Evolutionary conservation across 345 rosid species (phyloP), one percentile per base, ranked within the genome.

Genomic region (Draba incana): DNA sequence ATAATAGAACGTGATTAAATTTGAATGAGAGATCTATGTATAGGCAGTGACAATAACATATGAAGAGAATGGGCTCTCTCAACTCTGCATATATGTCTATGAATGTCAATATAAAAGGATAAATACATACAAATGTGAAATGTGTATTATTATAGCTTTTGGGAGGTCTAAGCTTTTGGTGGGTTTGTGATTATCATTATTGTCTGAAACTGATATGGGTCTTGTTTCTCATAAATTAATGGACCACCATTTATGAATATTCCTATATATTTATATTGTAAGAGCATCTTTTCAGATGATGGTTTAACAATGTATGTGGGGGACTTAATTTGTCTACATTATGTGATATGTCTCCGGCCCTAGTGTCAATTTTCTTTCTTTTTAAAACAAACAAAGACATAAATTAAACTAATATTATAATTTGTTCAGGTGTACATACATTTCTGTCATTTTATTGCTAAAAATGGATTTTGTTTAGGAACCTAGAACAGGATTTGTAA

Each of bases 181-280:
- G 66, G 77, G 67, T 73, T 33, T 58, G 49, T 43, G 56, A 66
- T 66, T 66, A 66, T 73, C 72, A 73, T 73, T 73, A 52, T 59
- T 73, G 72, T 66, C 77, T 73, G 72, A 51, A 73, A 66, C 77
- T 66, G 68, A 73, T 58, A 73, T 73, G 72, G 77, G 77, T 73
- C 67, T 66, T 73, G 72, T 66, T 64, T 66, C 55, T 73, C 58
- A 43, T 51, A 49, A 24, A 20, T 20, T 20, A 20, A 50, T 58
- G 77, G 77, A 73, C 77, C 77, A 73, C 77, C 56, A 66, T 73
- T 56, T 73, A 65, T 65, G 66, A 73, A 65, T 50, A 66, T 73
- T 73, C 77, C 33, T 65, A 15, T 65, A 60, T 35, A 42, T 51
- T 9, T 30, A 12, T 37, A 30, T 31, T 24, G 4, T 52, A 61